Evolutionary conservation across 805 yeast genomes (phyloP), one percentile per base, ranked within the genome.

Genomic region (Candida chilensis): DNA sequence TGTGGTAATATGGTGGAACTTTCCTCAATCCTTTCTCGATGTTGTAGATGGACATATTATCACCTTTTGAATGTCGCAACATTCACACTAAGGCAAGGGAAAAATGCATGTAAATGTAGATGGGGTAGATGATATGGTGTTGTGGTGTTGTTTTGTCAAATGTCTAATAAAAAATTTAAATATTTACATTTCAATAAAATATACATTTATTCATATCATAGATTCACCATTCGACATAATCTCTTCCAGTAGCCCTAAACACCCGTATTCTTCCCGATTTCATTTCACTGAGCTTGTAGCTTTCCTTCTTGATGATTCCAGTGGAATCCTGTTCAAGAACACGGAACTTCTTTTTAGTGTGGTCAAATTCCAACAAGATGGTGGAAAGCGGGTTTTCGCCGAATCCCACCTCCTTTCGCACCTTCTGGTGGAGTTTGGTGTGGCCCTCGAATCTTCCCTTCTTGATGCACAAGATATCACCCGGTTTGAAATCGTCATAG

Each of bases 391-490:
- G 71, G n/a, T 45, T 49, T 3, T 63, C 69, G 9, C 67, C 69
- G 25, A 54, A 57, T 10, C 94, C 94, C 11, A 77, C 63, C 5
- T 68, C 70, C n/a, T 66, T 50, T 2, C 64, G 43, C 15, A 76
- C 70, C 55, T 80, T 79, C 43, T 65, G 71, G 32, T 64, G 71
- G 22, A 76, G 45, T 20, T 71, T 64, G 5, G 68, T 67, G 41
- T 78, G 84, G 5, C 77, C 71, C 37, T 71, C 74, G 54, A 90
- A 88, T 36, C 69, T 69, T 5, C 86, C 95, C 33, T 75, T 75
- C 43, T 78, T 71, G 37, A 86, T 70, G 30, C 86, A 82, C 25
- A 86, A 54, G 7, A 90, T 65, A 51, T 92, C 97, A 36, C 98
- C 98, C 0, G 94, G 78, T 28, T 71, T 65, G 32, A 87, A 70